Evolutionary conservation across 345 rosid species (phyloP).

Genomic region (Eucalyptus cloeziana): DNA sequence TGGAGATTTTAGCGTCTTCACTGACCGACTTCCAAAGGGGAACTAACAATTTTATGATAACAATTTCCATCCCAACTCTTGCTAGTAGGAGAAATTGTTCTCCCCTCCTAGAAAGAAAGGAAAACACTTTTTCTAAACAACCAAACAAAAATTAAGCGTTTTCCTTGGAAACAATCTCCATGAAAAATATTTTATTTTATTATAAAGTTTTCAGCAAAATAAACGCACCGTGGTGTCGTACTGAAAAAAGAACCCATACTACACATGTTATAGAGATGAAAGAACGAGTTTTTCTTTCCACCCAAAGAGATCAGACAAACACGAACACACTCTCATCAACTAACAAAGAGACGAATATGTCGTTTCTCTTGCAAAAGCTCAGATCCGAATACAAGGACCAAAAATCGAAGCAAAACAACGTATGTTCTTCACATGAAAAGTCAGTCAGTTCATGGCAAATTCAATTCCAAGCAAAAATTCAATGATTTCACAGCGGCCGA

Average conservation of each 20-base stretch:
- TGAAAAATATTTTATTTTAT: neutral
- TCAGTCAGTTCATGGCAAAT: neutral
- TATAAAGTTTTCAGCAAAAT: neutral
- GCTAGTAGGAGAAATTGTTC: neutral
- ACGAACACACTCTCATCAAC: neutral
- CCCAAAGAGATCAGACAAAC: neutral
- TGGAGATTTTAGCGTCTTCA: neutral
- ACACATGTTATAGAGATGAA: neutral
- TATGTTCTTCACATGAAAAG: neutral
- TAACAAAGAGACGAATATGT: neutral
- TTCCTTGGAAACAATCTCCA: accelerated
- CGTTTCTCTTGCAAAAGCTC: neutral
- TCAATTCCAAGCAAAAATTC: neutral
- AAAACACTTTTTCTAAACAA: neutral
- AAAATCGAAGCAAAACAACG: neutral
- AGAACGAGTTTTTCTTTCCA: neutral
- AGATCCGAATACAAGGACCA: neutral
- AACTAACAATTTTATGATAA: neutral
- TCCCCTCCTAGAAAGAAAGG: neutral
- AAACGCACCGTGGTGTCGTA: neutral
- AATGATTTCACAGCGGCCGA: neutral
- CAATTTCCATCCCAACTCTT: neutral
- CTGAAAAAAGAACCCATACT: neutral
- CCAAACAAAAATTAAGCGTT: neutral
- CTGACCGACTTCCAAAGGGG: neutral